Conservation (phyloP, 2,329 filamentous ascomycete genomes). For the Byssothecium circinans region DNA sequence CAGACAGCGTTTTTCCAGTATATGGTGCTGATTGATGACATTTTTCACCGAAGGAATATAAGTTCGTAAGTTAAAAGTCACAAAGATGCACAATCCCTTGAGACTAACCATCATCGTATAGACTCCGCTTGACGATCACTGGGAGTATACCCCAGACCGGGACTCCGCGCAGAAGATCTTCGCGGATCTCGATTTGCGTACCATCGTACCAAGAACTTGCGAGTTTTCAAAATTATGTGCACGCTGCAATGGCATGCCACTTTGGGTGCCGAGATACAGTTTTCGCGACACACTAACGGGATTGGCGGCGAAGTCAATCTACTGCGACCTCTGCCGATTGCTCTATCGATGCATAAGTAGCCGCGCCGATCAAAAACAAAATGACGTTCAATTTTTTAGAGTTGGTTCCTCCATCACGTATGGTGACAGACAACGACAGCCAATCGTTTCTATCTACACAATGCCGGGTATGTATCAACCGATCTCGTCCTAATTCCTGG, state of each 20-base stretch:
- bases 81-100: too few species aligned
- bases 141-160: not conserved
- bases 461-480: not conserved
- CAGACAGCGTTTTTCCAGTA: too few species aligned
- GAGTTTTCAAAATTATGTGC: not conserved
- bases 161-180: too few species aligned
- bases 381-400: constrained; percentile 1
- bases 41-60: too few species aligned
- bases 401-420: not conserved
- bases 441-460: not conserved
- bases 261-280: not conserved
- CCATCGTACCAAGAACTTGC: not conserved
- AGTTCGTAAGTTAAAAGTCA: too few species aligned
- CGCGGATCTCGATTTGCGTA: too few species aligned
- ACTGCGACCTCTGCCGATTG: not conserved
- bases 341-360: not conserved
- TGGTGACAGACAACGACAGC: not conserved
- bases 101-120: too few species aligned
- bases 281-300: not conserved
- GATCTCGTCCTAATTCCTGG: not conserved
- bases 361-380: not conserved
- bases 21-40: too few species aligned
- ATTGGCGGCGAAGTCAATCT: not conserved
- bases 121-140: constrained; percentile 1
- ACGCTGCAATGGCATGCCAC: not conserved